Evolutionary conservation across 257 asterid species (phyloP).

Genomic region (Paulownia fortunei): DNA sequence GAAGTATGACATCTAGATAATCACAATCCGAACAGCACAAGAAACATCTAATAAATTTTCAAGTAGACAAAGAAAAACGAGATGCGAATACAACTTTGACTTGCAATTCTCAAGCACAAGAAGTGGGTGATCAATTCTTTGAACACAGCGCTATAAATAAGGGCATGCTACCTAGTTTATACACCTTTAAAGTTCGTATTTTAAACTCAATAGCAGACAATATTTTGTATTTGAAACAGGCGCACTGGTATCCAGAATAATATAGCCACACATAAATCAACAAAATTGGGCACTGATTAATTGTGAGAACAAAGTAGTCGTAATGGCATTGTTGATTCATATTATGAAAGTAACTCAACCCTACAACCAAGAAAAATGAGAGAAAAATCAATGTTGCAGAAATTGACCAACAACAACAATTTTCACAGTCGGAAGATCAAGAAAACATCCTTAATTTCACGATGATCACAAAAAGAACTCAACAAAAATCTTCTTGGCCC

Average conservation of each 20-base stretch:
- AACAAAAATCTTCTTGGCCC: background rate
- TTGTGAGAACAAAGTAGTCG: background rate
- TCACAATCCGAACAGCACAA: background rate
- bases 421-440: background rate
- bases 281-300: background rate
- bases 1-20: background rate
- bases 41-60: conserved; percentile 1
- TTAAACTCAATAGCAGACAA: conserved; percentile 17
- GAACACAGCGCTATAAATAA: background rate
- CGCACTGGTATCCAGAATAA: background rate
- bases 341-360: background rate
- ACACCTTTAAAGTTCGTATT: background rate
- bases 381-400: background rate
- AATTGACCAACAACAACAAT: background rate
- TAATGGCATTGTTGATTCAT: background rate
- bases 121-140: background rate
- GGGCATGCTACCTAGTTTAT: background rate
- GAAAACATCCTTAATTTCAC: conserved; percentile 1
- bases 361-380: background rate
- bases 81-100: background rate
- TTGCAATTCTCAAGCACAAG: conserved; percentile 10
- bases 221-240: background rate
- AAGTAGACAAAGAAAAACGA: background rate
- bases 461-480: conserved; percentile 1
- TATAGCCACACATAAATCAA: background rate